Evolutionary conservation across 139 green algal species (phyloP).

Genomic region (Chlorella sp.): DNA sequence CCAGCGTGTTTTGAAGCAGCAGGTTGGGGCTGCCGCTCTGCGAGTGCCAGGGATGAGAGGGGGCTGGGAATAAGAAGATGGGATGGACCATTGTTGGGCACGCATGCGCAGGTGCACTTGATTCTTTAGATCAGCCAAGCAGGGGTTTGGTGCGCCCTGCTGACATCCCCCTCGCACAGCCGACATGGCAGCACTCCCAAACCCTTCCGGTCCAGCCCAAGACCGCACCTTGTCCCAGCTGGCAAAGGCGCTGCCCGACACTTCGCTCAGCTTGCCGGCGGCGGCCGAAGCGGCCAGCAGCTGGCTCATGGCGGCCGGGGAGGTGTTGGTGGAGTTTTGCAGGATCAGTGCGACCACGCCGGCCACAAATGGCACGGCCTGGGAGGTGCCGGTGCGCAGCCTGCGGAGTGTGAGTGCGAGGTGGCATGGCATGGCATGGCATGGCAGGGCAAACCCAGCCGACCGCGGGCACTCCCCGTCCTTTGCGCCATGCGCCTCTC

Average conservation of each 20-base stretch:
- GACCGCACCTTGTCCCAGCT: background rate
- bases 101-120: too few relatives aligned
- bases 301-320: background rate
- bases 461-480: too few relatives aligned
- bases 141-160: too few relatives aligned
- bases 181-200: too few relatives aligned
- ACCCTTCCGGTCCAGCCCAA: too few relatives aligned
- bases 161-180: too few relatives aligned
- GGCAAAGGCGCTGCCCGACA: background rate
- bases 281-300: background rate
- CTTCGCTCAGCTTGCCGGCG: background rate
- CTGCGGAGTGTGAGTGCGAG: background rate
- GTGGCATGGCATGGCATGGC: too few relatives aligned
- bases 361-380: constrained; percentile 42
- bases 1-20: background rate
- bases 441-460: too few relatives aligned
- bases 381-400: constrained; percentile 39
- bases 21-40: constrained; percentile 10
- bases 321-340: constrained; percentile 31
- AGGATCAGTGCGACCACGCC: constrained; percentile 33
- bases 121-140: too few relatives aligned
- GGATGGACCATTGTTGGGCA: too few relatives aligned
- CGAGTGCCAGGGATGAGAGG: background rate
- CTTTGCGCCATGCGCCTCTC: too few relatives aligned
- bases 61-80: too few relatives aligned